These are phyloP conservation scores for Pleoardoris graminearum DNA, from an alignment of 2,329 filamentous ascomycete genomes.

Conservation along the genomic window DNA sequence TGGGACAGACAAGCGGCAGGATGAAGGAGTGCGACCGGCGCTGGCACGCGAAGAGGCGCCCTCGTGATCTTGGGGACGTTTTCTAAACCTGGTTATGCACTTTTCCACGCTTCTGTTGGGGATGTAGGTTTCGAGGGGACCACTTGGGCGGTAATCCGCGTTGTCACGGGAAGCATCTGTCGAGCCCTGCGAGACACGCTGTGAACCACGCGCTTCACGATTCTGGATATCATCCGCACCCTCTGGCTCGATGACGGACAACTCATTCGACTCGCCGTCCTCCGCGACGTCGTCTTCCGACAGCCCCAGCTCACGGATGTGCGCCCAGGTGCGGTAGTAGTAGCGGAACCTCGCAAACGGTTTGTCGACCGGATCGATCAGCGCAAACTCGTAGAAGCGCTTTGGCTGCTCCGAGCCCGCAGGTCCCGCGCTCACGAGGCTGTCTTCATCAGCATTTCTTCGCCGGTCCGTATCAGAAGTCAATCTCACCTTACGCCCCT, in stretches of 20 bases:
- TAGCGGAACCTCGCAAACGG: constrained; percentile 54
- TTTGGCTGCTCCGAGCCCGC: constrained; percentile 47
- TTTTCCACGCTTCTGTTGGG: constrained; percentile 16
- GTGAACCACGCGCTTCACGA: background rate
- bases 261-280: constrained; percentile 21
- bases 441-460: constrained; percentile 24
- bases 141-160: background rate
- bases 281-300: constrained; percentile 16
- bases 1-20: constrained; percentile 30
- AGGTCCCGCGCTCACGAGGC: constrained; percentile 44
- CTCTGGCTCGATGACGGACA: constrained; percentile 35
- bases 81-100: background rate
- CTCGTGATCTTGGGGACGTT: background rate
- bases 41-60: constrained; percentile 9
- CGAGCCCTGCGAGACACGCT: background rate
- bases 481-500: constrained; percentile 37
- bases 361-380: constrained; percentile 53
- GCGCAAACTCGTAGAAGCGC: constrained; percentile 54
- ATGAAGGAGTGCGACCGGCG: constrained; percentile 7
- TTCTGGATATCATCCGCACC: background rate
- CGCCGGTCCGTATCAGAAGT: background rate
- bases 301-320: constrained; percentile 29
- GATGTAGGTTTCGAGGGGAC: constrained; percentile 15
- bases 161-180: background rate
- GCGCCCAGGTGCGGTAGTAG: constrained; percentile 40